Base-by-base conservation (phyloP, 192 early-diverging fungal genomes). In the Coemansia sp. region DNA sequence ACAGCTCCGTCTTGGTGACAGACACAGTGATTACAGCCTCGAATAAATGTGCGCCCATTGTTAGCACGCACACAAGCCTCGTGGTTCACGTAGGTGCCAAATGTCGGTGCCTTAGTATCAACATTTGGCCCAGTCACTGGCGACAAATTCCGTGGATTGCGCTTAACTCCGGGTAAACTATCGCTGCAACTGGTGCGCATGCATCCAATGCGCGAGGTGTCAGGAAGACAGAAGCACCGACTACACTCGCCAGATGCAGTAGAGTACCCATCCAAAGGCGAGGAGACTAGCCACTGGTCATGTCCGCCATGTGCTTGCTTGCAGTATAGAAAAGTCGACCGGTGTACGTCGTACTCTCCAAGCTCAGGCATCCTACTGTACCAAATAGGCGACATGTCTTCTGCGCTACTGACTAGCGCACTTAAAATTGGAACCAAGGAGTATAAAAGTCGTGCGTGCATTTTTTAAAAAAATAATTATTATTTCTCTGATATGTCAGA, bases 241-340 rank as follows among this genome's bases (percentile, higher is more conserved):
- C 65, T 65, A 46, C 77, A 74, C 17, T 63, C 35, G 53, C 49
- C 53, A n/a, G 32, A 26, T 50, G 55, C 47, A 6, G 35, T 11
- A 28, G 16, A 21, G n/a, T 42, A 30, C 10, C 43, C 28, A 26
- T 52, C 21, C 50, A 19, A 21, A 19, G 46, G 19, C 19, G 46
- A 17, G 1, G 55, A 16, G 17, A 61, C 40, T 28, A 62, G 42
- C 78, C 78, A 80, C 13, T 68, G 73, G 38, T 61, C 50, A 11
- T 44, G 70, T 0, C 78, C 78, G 44, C 61, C 67, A 43, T 80
- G 78, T 9, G 78, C 78, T 50, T 72, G 67, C 66, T 75, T 75
- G 70, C 78, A 80, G 32, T 66, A 30, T 30, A 80, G 50, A 23
- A 67, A 80, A 32, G 55, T 42, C 11, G 63, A 72, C 23, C 68